Percentiles rank a stretch among this genome's conserved stretches.
Conservation (phyloP, 2,329 filamentous ascomycete species). For the Xylaria hypoxylon region DNA sequence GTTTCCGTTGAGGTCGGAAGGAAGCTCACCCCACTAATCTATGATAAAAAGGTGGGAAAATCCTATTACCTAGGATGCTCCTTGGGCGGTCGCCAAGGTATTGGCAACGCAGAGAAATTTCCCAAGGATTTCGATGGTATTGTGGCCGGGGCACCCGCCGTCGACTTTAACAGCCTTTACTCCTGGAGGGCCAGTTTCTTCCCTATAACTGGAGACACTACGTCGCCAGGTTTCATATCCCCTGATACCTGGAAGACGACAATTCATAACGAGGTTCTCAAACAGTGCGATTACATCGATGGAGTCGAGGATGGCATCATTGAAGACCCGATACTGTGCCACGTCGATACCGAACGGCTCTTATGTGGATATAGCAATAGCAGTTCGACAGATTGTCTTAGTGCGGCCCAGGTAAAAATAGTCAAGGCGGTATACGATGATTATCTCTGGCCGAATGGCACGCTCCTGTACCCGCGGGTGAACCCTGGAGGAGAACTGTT, state of each 20-base stretch:
- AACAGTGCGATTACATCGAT: slow-evolving; percentile 57
- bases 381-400: slow-evolving; percentile 55
- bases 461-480: slow-evolving; percentile 61
- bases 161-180: slow-evolving; percentile 52
- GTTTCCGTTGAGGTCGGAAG: slow-evolving; percentile 63
- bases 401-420: slow-evolving; percentile 55
- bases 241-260: slow-evolving; percentile 47
- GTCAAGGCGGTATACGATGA: slow-evolving; percentile 58
- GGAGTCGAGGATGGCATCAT: slow-evolving; percentile 56
- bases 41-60: slow-evolving; percentile 54
- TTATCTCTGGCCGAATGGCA: slow-evolving; percentile 57
- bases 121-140: slow-evolving; percentile 70
- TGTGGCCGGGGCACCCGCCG: slow-evolving; percentile 61
- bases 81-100: slow-evolving; percentile 68
- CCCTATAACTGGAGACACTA: slow-evolving; percentile 53
- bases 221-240: slow-evolving; percentile 46
- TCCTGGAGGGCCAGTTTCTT: slow-evolving; percentile 58
- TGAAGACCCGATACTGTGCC: slow-evolving; percentile 54
- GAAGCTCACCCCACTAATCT: slow-evolving; percentile 60
- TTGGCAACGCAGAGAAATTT: slow-evolving; percentile 64
- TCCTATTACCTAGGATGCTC: slow-evolving; percentile 71
- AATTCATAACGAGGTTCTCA: slow-evolving; percentile 50
- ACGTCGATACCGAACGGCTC: slow-evolving; percentile 52
- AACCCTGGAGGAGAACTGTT: slow-evolving; percentile 59
- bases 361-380: slow-evolving; percentile 50